Base-by-base conservation (phyloP, 192 early-diverging fungal species). In the Backusella australiensis region DNA sequence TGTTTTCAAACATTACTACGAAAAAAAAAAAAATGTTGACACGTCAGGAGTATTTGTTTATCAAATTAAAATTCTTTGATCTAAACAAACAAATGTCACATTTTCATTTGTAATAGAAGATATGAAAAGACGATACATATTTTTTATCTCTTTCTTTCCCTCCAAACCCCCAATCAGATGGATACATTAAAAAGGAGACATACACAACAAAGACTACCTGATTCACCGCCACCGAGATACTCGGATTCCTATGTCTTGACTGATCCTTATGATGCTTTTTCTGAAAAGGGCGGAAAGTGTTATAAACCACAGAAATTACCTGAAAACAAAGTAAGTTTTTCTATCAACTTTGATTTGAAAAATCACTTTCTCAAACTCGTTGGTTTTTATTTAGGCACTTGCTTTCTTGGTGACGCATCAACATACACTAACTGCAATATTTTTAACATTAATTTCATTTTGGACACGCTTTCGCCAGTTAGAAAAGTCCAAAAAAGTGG, bases 401-500 rank as follows among this genome's bases (percentile, higher is more conserved):
- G 76, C 77, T 0, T 84, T 84, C 72, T 85, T 78, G 26, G 78
- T 85, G 59, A 15, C 82, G 66, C 73, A 91, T 79, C 81, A 86
- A 6, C 82, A 87, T 35, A 41, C 88, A 11, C 44, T 90, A 4
- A 85, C 89, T 46, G 82, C 86, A 2, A 41, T 80, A 21, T 36
- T 85, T 14, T 83, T 94, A 72, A 93, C 91, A 6, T 23, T 92
- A n/a, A 59, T 88, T 2, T 85, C 93, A 11, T 85, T 92, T 78
- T 87, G 86, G 78, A 92, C 93, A 23, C 87, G 91, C 34, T 89
- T 92, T 77, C 86, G 86, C 71, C 73, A 85, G 59, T 92, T 94
- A 52, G 89, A 86, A 23, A 71, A 83, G 23, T 86, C 90, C 15
- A 75, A 88, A 38, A 83, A 84, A 72, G 91, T 93, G 12, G 85